phyloP scores from a whole-genome alignment of 345 rosid species.

The Noccaea bulbosa region DNA sequence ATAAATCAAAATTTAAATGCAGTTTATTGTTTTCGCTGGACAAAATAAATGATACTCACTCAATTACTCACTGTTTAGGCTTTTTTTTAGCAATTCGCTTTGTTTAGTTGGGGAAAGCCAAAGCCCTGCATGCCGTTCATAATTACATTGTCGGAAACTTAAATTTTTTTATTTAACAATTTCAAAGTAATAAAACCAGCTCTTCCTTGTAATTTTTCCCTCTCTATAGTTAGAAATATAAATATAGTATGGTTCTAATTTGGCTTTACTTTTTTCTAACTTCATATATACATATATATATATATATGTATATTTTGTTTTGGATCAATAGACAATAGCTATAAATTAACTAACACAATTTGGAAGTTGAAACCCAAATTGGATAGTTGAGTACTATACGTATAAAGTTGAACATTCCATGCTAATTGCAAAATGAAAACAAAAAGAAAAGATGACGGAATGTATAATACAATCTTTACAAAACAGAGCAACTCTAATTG shows the following conservation, averaged over 20 bases:
- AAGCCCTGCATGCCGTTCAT: constrained; percentile 33
- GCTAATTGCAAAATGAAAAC: no score
- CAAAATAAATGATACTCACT: constrained; percentile 39
- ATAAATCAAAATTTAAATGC: constrained; percentile 18
- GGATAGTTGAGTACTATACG: no score
- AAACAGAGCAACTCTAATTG: background rate
- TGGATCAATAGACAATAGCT: no score
- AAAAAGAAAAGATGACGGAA: no score
- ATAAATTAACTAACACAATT: no score
- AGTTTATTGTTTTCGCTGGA: constrained; percentile 25
- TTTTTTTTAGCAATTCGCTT: constrained; percentile 5
- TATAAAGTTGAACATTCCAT: no score
- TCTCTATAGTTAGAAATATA: background rate
- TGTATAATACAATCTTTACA: background rate
- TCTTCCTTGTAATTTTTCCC: constrained; percentile 8
- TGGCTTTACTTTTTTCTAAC: no score
- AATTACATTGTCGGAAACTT: constrained; percentile 28
- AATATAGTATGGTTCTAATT: background rate
- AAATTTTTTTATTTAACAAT: background rate
- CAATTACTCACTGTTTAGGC: background rate
- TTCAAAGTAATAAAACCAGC: constrained; percentile 14
- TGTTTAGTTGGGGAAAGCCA: constrained; percentile 25
- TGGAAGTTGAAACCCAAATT: no score
- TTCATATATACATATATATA: no score
- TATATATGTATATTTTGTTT: no score